Percentiles rank a stretch among this genome's conserved stretches.
Evolutionary conservation across 108 stramenopile species (phyloP).

Genomic region (Bacterosira constricta): DNA sequence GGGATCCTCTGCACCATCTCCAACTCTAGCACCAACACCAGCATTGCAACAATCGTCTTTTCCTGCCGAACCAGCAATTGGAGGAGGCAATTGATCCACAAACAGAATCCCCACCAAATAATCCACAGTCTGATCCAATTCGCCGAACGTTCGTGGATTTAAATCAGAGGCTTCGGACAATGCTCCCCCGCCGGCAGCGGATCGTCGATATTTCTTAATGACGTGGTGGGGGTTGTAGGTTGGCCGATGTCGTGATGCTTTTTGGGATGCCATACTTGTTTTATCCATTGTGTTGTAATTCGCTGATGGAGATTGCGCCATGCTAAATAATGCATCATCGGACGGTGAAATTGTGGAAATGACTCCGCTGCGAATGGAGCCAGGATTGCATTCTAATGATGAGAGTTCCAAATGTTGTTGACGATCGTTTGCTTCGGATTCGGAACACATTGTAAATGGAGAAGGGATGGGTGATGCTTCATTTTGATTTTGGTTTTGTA

Average conservation of each 20-base stretch:
- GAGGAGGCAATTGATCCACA: conserved; percentile 29
- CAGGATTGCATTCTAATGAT: conserved; percentile 34
- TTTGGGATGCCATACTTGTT: background rate
- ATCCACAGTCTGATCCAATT: conserved; percentile 33
- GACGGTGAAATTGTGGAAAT: background rate
- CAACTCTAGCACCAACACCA: background rate
- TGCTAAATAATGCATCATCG: background rate
- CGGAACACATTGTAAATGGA: conserved; percentile 44
- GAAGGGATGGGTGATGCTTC: background rate
- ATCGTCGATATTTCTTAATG: conserved; percentile 53
- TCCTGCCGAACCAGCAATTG: background rate
- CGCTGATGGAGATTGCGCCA: background rate
- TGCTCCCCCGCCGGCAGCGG: conserved; percentile 47
- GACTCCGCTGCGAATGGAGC: background rate
- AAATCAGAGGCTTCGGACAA: background rate
- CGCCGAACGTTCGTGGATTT: conserved; percentile 12
- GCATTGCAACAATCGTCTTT: background rate
- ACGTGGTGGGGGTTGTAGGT: conserved; percentile 31
- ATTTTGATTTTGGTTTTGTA: background rate
- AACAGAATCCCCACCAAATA: conserved; percentile 31
- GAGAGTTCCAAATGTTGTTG: conserved; percentile 45
- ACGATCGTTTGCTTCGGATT: conserved; percentile 44
- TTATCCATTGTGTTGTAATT: background rate
- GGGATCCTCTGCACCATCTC: conserved; percentile 3
- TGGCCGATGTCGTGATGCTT: conserved; percentile 16